Conservation (phyloP, 2,329 filamentous ascomycete species). For the Bisporella sp. region DNA sequence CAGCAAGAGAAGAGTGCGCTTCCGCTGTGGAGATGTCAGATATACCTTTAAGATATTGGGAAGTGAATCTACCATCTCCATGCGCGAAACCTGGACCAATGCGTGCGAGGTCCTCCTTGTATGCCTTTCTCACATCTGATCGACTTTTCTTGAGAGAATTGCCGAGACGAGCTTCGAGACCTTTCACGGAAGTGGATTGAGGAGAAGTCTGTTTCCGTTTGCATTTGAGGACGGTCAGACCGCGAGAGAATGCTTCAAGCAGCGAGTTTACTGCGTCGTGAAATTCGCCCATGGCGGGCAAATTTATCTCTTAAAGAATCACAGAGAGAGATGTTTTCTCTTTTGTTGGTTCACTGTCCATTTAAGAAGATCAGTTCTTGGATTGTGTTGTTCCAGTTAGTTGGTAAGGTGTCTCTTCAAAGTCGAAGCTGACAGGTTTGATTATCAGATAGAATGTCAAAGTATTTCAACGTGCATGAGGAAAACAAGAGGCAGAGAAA, state of each 20-base stretch:
- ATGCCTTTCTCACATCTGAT: constrained; percentile 34
- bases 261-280: constrained; percentile 37
- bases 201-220: constrained; percentile 13
- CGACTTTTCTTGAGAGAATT: constrained; percentile 21
- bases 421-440: no score
- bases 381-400: no score
- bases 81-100: constrained; percentile 36
- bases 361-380: no score
- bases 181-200: constrained; percentile 25
- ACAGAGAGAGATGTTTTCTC: no score
- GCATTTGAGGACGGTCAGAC: constrained; percentile 30
- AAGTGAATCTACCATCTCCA: constrained; percentile 38
- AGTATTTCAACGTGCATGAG: no score
- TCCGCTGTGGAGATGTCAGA: constrained; percentile 15
- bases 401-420: no score
- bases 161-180: constrained; percentile 32
- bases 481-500: no score
- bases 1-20: constrained; percentile 21
- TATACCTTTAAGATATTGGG: not conserved
- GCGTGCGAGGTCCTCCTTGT: constrained; percentile 34
- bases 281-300: constrained; percentile 32
- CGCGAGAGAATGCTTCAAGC: constrained; percentile 37
- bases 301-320: no score
- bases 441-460: no score
- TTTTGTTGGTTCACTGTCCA: no score